phyloP scores from a whole-genome alignment of 1,284 basidiomycete species.

The Schizophyllum commune region DNA sequence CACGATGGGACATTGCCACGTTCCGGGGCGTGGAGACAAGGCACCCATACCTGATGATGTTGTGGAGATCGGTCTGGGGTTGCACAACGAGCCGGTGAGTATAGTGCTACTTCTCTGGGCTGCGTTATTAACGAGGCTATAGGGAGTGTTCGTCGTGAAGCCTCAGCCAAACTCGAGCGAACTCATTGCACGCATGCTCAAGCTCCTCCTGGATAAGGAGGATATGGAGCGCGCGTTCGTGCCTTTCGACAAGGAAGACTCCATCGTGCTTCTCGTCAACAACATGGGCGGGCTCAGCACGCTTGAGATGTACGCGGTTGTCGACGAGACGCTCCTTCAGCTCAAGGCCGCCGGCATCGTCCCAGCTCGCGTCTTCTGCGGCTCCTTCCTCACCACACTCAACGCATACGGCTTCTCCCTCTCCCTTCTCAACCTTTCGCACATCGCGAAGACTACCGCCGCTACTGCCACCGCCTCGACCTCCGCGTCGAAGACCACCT shows the following conservation, averaged over 20 bases:
- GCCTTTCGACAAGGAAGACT: constrained; percentile 17
- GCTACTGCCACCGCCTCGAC: neutral
- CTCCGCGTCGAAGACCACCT: neutral
- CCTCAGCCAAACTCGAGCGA: constrained; percentile 15
- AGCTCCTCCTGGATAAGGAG: constrained; percentile 16
- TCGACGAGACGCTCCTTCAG: constrained; percentile 32
- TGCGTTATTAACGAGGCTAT: neutral
- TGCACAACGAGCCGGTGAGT: constrained; percentile 46
- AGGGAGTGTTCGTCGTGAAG: constrained; percentile 5
- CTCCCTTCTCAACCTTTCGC: constrained; percentile 25
- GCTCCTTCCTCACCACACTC: constrained; percentile 31
- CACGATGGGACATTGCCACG: constrained; percentile 49
- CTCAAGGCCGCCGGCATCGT: constrained; percentile 22
- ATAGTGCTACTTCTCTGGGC: neutral
- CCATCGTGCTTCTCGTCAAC: constrained; percentile 40
- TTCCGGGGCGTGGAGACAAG: constrained; percentile 35
- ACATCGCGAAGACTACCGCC: constrained; percentile 10
- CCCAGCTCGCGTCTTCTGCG: constrained; percentile 25
- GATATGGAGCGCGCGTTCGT: constrained; percentile 9
- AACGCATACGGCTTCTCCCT: constrained; percentile 32
- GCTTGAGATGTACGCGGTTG: constrained; percentile 44
- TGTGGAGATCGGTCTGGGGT: constrained; percentile 46
- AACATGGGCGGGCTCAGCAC: constrained; percentile 49
- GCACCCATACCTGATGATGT: constrained; percentile 22
- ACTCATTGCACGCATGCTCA: constrained; percentile 33